Percentiles rank a stretch among this genome's conserved stretches.
phyloP scores from a whole-genome alignment of 164 flowering plant genomes.

The Akebia trifoliata region DNA sequence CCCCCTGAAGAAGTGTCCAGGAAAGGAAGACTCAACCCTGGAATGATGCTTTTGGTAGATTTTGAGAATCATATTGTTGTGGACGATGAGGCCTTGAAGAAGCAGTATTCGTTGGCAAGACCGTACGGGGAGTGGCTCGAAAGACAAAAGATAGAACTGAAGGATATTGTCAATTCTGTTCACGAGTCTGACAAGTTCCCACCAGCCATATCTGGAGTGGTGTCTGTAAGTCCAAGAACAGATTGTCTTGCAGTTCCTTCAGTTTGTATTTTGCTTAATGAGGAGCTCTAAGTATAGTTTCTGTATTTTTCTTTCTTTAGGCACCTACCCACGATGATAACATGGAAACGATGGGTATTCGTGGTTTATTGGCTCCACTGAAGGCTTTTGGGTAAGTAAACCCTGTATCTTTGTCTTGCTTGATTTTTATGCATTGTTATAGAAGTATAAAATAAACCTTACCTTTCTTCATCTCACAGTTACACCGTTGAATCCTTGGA shows the following conservation, averaged over 20 bases:
- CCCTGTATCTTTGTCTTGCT: not conserved
- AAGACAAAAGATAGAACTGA: conserved; percentile 79
- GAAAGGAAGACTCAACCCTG: conserved; percentile 98
- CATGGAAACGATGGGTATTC: conserved; percentile 81
- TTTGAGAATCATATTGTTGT: conserved; percentile 95
- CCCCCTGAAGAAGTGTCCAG: conserved; percentile 83
- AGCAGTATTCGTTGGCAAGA: conserved; percentile 81
- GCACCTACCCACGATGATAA: conserved; percentile 48
- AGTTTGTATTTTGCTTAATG: not conserved
- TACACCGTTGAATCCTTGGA: conserved; percentile 93
- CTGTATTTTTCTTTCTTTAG: conserved; percentile 26
- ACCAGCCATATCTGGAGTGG: conserved; percentile 66
- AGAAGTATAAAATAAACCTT: not conserved
- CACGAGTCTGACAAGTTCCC: conserved; percentile 44
- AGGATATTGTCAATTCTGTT: conserved; percentile 70
- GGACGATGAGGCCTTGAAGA: conserved; percentile 91
- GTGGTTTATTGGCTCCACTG: conserved; percentile 82
- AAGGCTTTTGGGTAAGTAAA: conserved; percentile 87
- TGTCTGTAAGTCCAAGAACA: conserved; percentile 43
- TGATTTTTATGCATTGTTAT: not conserved
- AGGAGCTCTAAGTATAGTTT: not conserved
- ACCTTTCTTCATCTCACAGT: conserved; percentile 32
- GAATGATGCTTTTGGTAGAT: conserved; percentile 99
- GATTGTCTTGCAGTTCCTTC: not conserved
- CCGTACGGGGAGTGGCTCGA: conserved; percentile 95